These are phyloP conservation scores for Picea engelmannii DNA, from an alignment of 83 land plant genomes.

Conservation along the genomic window DNA sequence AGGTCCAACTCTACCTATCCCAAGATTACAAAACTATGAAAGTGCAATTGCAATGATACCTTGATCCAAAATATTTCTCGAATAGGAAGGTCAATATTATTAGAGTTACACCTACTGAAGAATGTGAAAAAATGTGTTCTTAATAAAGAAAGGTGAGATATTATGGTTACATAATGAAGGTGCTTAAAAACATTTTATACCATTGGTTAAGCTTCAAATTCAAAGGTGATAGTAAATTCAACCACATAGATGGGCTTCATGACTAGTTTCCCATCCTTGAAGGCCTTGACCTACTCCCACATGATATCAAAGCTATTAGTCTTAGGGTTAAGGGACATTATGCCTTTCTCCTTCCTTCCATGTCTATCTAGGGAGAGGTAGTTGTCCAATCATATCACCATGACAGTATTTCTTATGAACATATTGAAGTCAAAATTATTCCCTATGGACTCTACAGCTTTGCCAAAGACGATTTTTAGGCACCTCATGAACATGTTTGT, in stretches of 20 bases:
- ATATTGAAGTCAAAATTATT: conserved; percentile 98
- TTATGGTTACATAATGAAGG: no score
- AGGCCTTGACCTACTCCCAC: conserved; percentile 96
- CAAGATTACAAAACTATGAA: no score
- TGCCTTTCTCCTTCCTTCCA: conserved; percentile 87
- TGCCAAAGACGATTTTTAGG: conserved; percentile 89
- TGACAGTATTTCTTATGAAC: conserved; percentile 87
- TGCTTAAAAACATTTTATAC: no score
- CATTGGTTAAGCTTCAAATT: no score
- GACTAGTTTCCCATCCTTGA: conserved; percentile 75
- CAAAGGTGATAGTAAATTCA: no score
- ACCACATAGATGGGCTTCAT: conserved; percentile 83
- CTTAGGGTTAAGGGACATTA: conserved; percentile 89
- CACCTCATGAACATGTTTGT: conserved; percentile 96
- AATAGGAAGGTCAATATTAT: no score
- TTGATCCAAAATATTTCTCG: no score
- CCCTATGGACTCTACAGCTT: conserved; percentile 85
- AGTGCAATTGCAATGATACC: no score
- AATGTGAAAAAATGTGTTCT: no score
- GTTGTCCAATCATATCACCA: conserved; percentile 92
- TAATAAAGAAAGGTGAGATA: no score
- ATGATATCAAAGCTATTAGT: conserved; percentile 94
- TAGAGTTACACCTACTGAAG: no score
- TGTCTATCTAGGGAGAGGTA: conserved; percentile 88
- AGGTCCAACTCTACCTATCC: no score